phyloP scores from a whole-genome alignment of 257 asterid species.

The Solanum dulcamara region DNA sequence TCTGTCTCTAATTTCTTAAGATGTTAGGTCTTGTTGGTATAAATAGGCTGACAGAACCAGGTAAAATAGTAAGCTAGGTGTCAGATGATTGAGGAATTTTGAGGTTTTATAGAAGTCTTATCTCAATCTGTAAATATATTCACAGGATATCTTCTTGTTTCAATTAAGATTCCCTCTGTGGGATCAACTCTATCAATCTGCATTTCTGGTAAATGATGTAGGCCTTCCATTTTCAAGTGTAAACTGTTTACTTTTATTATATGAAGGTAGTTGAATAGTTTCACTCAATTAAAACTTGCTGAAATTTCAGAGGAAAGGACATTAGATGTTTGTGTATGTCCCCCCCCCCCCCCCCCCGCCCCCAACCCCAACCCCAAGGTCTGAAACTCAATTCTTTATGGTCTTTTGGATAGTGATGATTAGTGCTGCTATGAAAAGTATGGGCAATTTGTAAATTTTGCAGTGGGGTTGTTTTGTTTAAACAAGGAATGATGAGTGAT shows the following conservation, averaged over 20 bases:
- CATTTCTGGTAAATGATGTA: not conserved
- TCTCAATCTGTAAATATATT: constrained; percentile 43
- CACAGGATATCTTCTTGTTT: constrained; percentile 15
- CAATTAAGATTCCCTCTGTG: not conserved
- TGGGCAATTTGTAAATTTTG: not conserved
- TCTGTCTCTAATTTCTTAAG: not conserved
- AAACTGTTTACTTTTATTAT: not conserved
- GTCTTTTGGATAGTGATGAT: not conserved
- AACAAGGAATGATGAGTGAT: constrained; percentile 1
- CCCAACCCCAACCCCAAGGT: not conserved
- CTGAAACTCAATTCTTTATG: not conserved
- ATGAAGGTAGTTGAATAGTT: not conserved
- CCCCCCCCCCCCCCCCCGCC: not conserved
- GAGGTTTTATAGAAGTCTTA: constrained; percentile 11
- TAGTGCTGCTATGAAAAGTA: not conserved
- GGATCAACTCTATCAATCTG: not conserved
- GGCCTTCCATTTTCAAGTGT: not conserved
- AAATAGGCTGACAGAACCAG: constrained; percentile 23
- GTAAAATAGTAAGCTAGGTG: constrained; percentile 15
- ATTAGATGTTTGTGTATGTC: not conserved
- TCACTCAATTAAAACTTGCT: not conserved
- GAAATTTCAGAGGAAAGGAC: not conserved
- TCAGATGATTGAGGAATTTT: constrained; percentile 20
- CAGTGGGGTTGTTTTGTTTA: not conserved
- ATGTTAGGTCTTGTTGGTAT: constrained; percentile 14